These are phyloP conservation scores for Arachnopeziza araneosa DNA, from an alignment of 2,329 filamentous ascomycete genomes.

Conservation along the genomic window DNA sequence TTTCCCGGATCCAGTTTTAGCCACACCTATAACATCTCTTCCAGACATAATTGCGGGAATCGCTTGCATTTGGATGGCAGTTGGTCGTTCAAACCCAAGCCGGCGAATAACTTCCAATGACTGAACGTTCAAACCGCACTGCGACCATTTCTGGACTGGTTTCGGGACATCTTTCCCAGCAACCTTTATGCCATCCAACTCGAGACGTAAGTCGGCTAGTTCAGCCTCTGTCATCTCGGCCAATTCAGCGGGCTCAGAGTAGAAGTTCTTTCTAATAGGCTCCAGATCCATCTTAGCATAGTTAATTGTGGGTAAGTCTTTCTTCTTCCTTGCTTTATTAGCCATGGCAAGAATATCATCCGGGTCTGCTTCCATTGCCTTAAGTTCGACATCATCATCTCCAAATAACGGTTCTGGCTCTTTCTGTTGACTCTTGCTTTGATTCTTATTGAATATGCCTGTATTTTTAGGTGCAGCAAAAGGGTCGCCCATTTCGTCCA, in stretches of 20 bases:
- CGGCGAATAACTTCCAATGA: constrained; percentile 79
- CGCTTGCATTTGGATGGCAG: constrained; percentile 91
- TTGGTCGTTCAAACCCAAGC: constrained; percentile 81
- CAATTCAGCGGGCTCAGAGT: constrained; percentile 82
- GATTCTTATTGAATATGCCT: constrained; percentile 25
- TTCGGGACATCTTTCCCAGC: constrained; percentile 83
- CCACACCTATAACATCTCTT: constrained; percentile 90
- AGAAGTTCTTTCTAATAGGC: constrained; percentile 89
- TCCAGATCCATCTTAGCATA: constrained; percentile 83
- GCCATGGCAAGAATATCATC: constrained; percentile 60
- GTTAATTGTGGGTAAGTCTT: constrained; percentile 84
- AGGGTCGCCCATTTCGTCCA: constrained; percentile 58
- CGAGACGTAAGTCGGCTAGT: constrained; percentile 71
- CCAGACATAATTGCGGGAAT: constrained; percentile 95
- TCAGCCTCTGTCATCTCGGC: constrained; percentile 80
- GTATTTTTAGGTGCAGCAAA: constrained; percentile 36
- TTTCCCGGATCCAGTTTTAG: constrained; percentile 96
- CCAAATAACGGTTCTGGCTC: constrained; percentile 84
- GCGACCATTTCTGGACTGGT: constrained; percentile 93
- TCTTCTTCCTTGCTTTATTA: constrained; percentile 70
- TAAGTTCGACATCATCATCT: constrained; percentile 68
- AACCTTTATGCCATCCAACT: constrained; percentile 94
- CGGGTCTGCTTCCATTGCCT: constrained; percentile 56
- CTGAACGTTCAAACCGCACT: constrained; percentile 83
- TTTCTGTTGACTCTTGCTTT: constrained; percentile 46